These are phyloP conservation scores for Penicillium palitans DNA, from an alignment of 2,329 filamentous ascomycete genomes.

Conservation along the genomic window DNA sequence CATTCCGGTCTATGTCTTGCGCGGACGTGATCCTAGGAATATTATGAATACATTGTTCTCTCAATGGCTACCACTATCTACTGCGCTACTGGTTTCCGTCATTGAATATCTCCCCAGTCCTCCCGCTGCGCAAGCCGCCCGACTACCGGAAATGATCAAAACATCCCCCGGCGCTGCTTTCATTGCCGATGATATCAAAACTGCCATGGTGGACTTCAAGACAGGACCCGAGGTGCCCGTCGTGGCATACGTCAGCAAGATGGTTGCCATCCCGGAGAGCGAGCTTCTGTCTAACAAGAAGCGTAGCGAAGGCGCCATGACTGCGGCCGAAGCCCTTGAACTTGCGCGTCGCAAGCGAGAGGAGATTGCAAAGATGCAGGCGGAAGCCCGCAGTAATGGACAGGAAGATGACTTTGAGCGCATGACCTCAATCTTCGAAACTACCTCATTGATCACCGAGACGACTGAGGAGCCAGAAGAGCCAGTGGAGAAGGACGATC, in stretches of 20 bases:
- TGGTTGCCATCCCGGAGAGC: slow-evolving; percentile 92
- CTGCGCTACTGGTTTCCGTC: slow-evolving; percentile 87
- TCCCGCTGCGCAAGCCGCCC: slow-evolving; percentile 71
- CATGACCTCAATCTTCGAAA: slow-evolving; percentile 62
- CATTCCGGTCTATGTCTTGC: slow-evolving; percentile 78
- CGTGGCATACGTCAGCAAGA: slow-evolving; percentile 96
- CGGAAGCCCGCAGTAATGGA: slow-evolving; percentile 48
- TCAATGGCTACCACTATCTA: slow-evolving; percentile 88
- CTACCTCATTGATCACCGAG: slow-evolving; percentile 55
- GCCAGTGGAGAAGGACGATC: slow-evolving; percentile 64
- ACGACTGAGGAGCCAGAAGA: slow-evolving; percentile 51
- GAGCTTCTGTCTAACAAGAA: slow-evolving; percentile 82
- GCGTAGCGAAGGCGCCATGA: slow-evolving; percentile 69
- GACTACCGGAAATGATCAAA: slow-evolving; percentile 76
- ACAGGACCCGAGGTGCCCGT: slow-evolving; percentile 70
- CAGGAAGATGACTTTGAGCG: slow-evolving; percentile 54
- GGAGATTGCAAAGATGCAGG: slow-evolving; percentile 79
- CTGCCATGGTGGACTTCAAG: slow-evolving; percentile 83
- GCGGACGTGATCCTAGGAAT: slow-evolving; percentile 78
- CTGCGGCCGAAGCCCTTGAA: slow-evolving; percentile 85
- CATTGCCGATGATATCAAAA: slow-evolving; percentile 67
- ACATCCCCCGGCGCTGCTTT: slow-evolving; percentile 73
- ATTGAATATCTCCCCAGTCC: slow-evolving; percentile 91
- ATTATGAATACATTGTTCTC: slow-evolving; percentile 85
- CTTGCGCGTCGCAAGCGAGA: slow-evolving; percentile 84